A percentile compares a stretch with the other conserved stretches of the same genome.
Evolutionary conservation across 1,139 yeast species (phyloP).

Genomic region (Casaregolazyma lundiana): DNA sequence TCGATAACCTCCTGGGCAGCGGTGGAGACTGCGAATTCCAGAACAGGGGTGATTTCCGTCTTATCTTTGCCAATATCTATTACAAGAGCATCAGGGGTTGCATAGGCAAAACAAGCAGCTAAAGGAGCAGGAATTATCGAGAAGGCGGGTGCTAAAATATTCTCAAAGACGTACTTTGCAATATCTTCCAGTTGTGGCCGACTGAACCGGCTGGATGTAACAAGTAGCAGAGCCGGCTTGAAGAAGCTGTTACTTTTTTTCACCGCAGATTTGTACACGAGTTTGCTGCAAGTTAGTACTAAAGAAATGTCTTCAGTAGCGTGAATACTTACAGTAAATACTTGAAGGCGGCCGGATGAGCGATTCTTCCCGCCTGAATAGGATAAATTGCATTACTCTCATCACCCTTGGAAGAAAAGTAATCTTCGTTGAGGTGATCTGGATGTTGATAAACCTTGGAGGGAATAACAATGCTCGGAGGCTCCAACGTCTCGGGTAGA

Average conservation of each 20-base stretch:
- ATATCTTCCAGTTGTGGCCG: constrained; percentile 60
- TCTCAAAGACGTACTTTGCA: constrained; percentile 73
- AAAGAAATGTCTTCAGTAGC: constrained; percentile 37
- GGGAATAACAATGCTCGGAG: constrained; percentile 73
- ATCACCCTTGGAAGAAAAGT: constrained; percentile 38
- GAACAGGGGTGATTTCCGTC: constrained; percentile 72
- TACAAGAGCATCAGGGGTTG: constrained; percentile 57
- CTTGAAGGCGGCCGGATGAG: constrained; percentile 64
- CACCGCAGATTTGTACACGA: constrained; percentile 41
- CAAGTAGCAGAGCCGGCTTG: constrained; percentile 50
- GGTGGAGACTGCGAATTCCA: constrained; percentile 60
- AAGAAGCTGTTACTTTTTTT: constrained; percentile 22
- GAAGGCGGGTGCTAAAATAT: constrained; percentile 67
- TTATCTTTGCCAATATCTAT: constrained; percentile 76
- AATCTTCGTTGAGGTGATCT: constrained; percentile 33
- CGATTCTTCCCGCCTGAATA: constrained; percentile 57
- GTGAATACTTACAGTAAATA: constrained; percentile 59
- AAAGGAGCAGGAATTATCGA: constrained; percentile 64
- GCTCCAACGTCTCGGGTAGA: constrained; percentile 68
- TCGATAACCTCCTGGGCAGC: constrained; percentile 49
- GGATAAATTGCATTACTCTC: constrained; percentile 54
- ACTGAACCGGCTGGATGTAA: constrained; percentile 67
- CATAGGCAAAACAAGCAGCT: constrained; percentile 71
- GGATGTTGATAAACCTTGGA: constrained; percentile 63
- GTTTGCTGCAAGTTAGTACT: constrained; percentile 30